Evolutionary conservation across 1,284 basidiomycete species (phyloP).

Genomic region (Moesziomyces globuligerus): DNA sequence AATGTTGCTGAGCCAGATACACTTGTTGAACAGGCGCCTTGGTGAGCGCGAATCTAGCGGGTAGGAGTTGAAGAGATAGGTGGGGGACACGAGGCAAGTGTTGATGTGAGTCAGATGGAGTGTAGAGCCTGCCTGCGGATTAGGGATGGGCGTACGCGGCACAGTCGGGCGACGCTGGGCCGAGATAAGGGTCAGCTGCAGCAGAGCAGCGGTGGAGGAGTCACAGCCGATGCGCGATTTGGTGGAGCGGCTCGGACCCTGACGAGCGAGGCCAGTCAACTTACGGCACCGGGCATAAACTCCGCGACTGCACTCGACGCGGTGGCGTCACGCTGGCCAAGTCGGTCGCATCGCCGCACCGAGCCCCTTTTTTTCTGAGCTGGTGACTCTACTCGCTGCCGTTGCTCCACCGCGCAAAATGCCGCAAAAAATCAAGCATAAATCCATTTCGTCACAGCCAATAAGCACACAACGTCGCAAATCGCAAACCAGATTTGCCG

Average conservation of each 20-base stretch:
- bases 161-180: conserved; percentile 21
- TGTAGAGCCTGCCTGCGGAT: not conserved
- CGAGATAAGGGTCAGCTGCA: conserved; percentile 22
- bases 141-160: conserved; percentile 1
- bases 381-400: too few relatives aligned
- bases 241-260: conserved; percentile 18
- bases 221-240: conserved; percentile 26
- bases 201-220: conserved; percentile 24
- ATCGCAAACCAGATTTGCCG: not conserved
- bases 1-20: conserved; percentile 10
- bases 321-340: not conserved
- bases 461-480: not conserved
- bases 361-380: not conserved
- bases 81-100: conserved; percentile 2
- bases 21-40: too few relatives aligned
- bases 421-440: too few relatives aligned
- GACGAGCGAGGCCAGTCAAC: conserved; percentile 17
- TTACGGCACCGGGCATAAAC: conserved; percentile 4
- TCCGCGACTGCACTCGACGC: not conserved
- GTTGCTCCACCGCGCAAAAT: conserved; percentile 7
- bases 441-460: not conserved
- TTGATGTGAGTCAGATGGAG: not conserved
- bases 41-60: not conserved
- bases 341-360: too few relatives aligned
- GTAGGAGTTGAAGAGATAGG: not conserved